phyloP scores from a whole-genome alignment of 495 filamentous ascomycete genomes.

The Talaromyces borbonicus region DNA sequence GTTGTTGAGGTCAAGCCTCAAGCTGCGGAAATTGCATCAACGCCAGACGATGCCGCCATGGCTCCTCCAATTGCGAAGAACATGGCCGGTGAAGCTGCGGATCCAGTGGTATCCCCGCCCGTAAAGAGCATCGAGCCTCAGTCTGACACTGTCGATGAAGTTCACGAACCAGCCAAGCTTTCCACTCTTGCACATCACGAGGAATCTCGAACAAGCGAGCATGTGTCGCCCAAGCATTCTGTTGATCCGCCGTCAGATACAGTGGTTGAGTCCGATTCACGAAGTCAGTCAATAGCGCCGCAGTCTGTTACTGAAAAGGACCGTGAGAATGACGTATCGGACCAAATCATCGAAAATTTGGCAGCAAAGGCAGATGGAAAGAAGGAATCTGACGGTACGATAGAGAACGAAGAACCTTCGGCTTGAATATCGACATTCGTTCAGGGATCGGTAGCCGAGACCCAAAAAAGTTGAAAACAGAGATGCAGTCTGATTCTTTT shows the following conservation, averaged over 20 bases:
- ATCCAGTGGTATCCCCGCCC: constrained; percentile 15
- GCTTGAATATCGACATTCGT: too few species aligned
- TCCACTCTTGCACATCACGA: constrained; percentile 1
- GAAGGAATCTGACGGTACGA: constrained; percentile 19
- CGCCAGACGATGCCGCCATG: constrained; percentile 17
- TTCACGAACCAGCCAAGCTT: neutral
- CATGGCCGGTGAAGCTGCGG: constrained; percentile 45
- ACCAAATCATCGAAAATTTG: constrained; percentile 18
- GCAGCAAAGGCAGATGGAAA: constrained; percentile 26
- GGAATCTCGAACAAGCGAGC: constrained; percentile 1
- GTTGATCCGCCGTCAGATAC: constrained; percentile 1
- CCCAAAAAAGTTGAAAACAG: constrained; percentile 1
- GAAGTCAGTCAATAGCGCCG: neutral
- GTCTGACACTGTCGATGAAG: constrained; percentile 9
- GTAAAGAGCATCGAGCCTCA: constrained; percentile 5
- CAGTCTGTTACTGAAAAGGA: constrained; percentile 4
- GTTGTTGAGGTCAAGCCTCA: constrained; percentile 13
- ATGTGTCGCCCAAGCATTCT: constrained; percentile 5
- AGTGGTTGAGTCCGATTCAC: neutral
- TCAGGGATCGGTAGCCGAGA: too few species aligned
- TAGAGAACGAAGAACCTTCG: constrained; percentile 1
- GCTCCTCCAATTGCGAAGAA: constrained; percentile 40
- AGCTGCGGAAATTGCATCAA: constrained; percentile 19
- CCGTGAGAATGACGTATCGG: constrained; percentile 9
- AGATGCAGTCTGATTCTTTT: neutral